phyloP scores from a whole-genome alignment of 768 basidiomycete species.

The Lentinula boryana region DNA sequence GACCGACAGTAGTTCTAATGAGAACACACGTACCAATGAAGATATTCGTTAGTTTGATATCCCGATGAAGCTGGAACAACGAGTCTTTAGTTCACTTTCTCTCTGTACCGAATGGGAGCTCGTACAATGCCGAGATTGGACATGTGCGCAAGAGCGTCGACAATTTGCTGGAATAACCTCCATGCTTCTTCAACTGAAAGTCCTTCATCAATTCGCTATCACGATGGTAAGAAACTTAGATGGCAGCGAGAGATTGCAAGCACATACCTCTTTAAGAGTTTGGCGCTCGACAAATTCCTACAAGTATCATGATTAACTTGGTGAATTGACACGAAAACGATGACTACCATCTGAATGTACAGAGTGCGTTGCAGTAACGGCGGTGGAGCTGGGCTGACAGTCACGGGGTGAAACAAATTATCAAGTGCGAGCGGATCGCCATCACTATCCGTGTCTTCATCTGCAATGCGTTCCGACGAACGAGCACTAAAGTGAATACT shows the following conservation, averaged over 20 bases:
- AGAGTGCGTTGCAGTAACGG: conserved; percentile 50
- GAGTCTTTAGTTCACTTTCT: neutral
- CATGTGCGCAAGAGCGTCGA: conserved; percentile 90
- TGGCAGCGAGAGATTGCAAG: neutral
- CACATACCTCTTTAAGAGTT: conserved; percentile 73
- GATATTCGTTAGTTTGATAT: conserved; percentile 92
- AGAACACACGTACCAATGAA: conserved; percentile 67
- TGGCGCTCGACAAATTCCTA: conserved; percentile 90
- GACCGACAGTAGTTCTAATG: neutral
- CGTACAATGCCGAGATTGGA: conserved; percentile 75
- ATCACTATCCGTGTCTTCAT: conserved; percentile 38
- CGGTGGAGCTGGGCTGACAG: conserved; percentile 8
- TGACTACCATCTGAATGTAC: conserved; percentile 88
- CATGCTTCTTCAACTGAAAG: conserved; percentile 82
- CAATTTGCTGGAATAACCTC: conserved; percentile 83
- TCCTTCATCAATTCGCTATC: conserved; percentile 72
- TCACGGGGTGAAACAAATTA: neutral
- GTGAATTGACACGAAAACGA: neutral
- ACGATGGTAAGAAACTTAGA: neutral
- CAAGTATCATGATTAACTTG: conserved; percentile 7
- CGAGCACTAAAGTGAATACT: conserved; percentile 71
- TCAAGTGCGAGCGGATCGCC: conserved; percentile 16
- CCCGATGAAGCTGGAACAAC: conserved; percentile 56
- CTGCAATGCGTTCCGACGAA: conserved; percentile 31
- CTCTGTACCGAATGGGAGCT: neutral